Evolutionary conservation across 176 grass and related monocot genomes (phyloP), one percentile per base, ranked within the genome.

Genomic region (Triticum timopheevii): DNA sequence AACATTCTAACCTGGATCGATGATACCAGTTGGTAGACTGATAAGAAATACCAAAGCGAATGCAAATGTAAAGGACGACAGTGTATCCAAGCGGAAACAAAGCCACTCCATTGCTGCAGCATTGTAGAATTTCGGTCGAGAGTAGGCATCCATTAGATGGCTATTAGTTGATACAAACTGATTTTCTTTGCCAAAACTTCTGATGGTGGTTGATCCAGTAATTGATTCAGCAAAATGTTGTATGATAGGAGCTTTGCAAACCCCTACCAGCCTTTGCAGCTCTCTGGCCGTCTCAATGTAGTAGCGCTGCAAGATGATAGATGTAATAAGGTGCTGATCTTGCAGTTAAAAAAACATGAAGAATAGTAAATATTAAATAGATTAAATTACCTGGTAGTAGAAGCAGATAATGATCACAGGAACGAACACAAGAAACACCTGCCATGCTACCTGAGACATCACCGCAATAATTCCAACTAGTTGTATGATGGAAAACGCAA

Each of bases 211-310:
- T 28, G 93, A 93, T 78, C 95, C 95, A 63, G 93, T 93, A 56
- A 98, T 87, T n/a, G 95, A 92, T 80, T 98, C 95, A 3, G 95
- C 87, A 84, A 95, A 98, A 87, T 98, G 91, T 20, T 98, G 95
- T 79, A 95, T 92, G 62, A 95, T 93, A 49, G 95, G 95, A 83
- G 95, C 95, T 88, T 98, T 92, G 89, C 89, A 93, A 38, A 93
- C 87, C 30, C 93, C 95, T 31, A 83, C 79, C 77, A 98, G 85
- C 76, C 95, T 91, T 82, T 92, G 81, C 59, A 95, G 58, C 80
- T 98, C 93, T 52, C 93, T 88, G 61, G 91, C 91, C 17, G 95
- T 91, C 71, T 93, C 83, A 83, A 95, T 92, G 77, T 98, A 98
- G 84, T 95, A 95, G 34, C 82, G 84, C 95, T 98, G 83, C 61